These are phyloP conservation scores for Arthroderma uncinatum DNA, from an alignment of 2,329 filamentous ascomycete genomes.

Conservation along the genomic window DNA sequence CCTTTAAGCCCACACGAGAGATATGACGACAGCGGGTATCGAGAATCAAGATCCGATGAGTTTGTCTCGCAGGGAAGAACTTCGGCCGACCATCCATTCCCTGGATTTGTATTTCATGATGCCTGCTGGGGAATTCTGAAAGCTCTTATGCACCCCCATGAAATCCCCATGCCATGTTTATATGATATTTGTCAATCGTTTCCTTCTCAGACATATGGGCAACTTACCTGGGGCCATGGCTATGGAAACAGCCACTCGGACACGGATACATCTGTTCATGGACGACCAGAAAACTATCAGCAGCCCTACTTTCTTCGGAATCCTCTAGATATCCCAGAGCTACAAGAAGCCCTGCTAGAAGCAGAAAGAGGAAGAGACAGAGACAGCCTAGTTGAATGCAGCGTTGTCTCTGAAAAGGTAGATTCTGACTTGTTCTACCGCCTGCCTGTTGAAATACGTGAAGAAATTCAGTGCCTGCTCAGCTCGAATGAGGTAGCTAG, in stretches of 20 bases:
- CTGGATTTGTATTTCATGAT: slow-evolving; percentile 18
- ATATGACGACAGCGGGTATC: slow-evolving; percentile 10
- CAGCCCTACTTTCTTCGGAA: slow-evolving; percentile 8
- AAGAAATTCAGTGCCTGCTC: slow-evolving; percentile 15
- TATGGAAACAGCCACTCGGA: background rate
- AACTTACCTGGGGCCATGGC: slow-evolving; percentile 15
- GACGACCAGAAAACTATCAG: slow-evolving; percentile 4
- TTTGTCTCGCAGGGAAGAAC: slow-evolving; percentile 11
- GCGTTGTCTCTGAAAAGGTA: slow-evolving; percentile 4
- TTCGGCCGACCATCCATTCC: background rate
- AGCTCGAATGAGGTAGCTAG: slow-evolving; percentile 12
- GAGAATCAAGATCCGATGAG: slow-evolving; percentile 9
- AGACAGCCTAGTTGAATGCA: background rate
- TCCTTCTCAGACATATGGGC: slow-evolving; percentile 9
- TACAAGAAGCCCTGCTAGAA: slow-evolving; percentile 6
- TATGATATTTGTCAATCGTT: slow-evolving; percentile 18
- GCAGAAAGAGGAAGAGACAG: background rate
- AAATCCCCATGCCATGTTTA: slow-evolving; percentile 14
- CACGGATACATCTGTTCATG: background rate
- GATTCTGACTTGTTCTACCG: slow-evolving; percentile 13
- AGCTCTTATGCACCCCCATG: slow-evolving; percentile 11
- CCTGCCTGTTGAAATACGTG: slow-evolving; percentile 16
- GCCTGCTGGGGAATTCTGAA: slow-evolving; percentile 17
- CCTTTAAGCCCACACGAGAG: slow-evolving; percentile 9
- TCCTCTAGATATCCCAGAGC: slow-evolving; percentile 11